Base-by-base conservation (phyloP, 2,329 filamentous ascomycete genomes). In the Teratosphaeria zuluensis region DNA sequence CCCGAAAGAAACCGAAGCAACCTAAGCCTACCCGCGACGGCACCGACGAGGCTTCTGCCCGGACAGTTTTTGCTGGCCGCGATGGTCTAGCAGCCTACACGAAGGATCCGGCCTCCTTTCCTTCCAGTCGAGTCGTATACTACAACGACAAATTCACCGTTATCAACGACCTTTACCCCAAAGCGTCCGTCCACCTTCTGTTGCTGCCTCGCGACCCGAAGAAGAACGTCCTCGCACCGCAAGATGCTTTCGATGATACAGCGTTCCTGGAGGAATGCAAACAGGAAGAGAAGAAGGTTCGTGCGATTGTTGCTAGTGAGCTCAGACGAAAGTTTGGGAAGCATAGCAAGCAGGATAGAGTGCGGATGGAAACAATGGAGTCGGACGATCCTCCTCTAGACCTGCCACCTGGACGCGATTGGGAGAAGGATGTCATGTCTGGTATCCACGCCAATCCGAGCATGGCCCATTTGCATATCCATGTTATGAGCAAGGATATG, bases 401-500 rank as follows among this genome's bases (percentile, higher is more conserved):
- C 12, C 75, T 92, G 8, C 91, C 91, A 0, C 62, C 69, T 0
- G 92, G 91, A 0, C 81, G 92, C 28, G 85, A 96, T 74, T 97
- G 91, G 89, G 74, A 77, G 48, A 76, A 77, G 12, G 52, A 54
- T n/a, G 80, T 97, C 54, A 81, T 83, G 55, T 81, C 85, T 21
- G 94, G 94, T 14, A 82, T 96, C 7, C 94, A 99, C 75, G 88
- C 90, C 2, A 84, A 87, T 65, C 94, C 94, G 2, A 92, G 87
- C 58, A 97, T 99, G 94, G 86, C 83, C 63, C 90, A 97, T 72
- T 71, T 97, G 57, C 94, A 99, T 74, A 80, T 97, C 3, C 94
- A 99, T 73, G 84, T 97, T 32, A 75, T 97, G 59, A 90, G 88
- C 46, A 78, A 84, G 19, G 94, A 99, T 71, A 87, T 89, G 79